Evolutionary conservation across 2,329 filamentous ascomycete genomes (phyloP).

Genomic region (Nemania bipapillata): DNA sequence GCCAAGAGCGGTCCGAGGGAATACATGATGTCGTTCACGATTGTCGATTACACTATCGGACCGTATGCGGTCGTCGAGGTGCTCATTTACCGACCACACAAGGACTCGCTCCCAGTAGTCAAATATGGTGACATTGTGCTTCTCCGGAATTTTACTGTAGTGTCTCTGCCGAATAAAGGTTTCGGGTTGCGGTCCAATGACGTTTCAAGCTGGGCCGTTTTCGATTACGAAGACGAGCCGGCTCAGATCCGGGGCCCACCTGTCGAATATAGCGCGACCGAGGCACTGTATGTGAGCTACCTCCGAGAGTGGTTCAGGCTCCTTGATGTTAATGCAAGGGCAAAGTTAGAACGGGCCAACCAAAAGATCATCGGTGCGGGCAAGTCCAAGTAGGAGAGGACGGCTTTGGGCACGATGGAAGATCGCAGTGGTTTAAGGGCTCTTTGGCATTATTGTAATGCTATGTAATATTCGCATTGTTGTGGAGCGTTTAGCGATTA

Average conservation of each 20-base stretch:
- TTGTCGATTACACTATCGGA: constrained; percentile 67
- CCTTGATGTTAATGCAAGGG: constrained; percentile 60
- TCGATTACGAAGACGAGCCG: constrained; percentile 58
- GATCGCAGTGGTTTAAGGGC: background rate
- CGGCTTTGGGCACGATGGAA: constrained; percentile 1
- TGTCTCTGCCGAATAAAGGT: constrained; percentile 64
- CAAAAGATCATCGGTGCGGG: constrained; percentile 50
- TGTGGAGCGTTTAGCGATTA: background rate
- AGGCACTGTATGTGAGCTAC: constrained; percentile 61
- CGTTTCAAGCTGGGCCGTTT: constrained; percentile 70
- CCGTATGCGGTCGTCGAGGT: constrained; percentile 64
- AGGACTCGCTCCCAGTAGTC: constrained; percentile 65
- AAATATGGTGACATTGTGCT: constrained; percentile 68
- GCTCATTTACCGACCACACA: constrained; percentile 68
- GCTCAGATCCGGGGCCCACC: constrained; percentile 69
- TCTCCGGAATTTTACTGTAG: constrained; percentile 66
- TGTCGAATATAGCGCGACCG: constrained; percentile 64
- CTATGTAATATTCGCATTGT: background rate
- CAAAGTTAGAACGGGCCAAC: constrained; percentile 63
- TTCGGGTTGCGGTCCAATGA: constrained; percentile 67
- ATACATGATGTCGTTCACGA: constrained; percentile 67
- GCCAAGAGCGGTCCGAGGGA: constrained; percentile 69
- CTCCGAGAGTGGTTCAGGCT: constrained; percentile 62
- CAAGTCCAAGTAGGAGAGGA: constrained; percentile 37
- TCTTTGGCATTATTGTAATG: background rate